phyloP scores from a whole-genome alignment of 345 rosid species.

The Excoecaria cochinchinensis region DNA sequence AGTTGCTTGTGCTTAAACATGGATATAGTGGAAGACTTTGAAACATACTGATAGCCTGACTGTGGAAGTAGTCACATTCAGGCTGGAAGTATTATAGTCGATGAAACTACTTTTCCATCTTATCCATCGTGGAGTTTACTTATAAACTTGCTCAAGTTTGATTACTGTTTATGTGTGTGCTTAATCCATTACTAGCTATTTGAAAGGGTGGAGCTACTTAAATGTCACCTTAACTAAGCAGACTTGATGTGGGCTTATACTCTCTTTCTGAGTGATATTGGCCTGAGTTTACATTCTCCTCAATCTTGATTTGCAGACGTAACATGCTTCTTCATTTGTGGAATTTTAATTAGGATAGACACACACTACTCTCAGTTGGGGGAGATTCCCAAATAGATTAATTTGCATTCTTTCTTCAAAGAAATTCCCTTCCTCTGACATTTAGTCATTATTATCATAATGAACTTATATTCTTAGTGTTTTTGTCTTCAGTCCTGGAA shows the following conservation, averaged over 20 bases:
- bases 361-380: background rate
- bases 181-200: background rate
- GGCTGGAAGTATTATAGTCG: background rate
- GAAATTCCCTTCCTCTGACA: too few relatives aligned
- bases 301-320: background rate
- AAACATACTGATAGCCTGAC: background rate
- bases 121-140: background rate
- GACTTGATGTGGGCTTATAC: background rate
- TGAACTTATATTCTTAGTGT: too few relatives aligned
- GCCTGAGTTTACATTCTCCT: background rate
- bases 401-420: too few relatives aligned
- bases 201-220: constrained; percentile 5
- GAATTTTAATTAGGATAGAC: background rate
- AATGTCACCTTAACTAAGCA: constrained; percentile 1
- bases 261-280: background rate
- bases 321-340: background rate
- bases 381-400: background rate
- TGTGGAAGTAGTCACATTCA: background rate
- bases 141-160: background rate
- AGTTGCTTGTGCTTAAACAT: background rate
- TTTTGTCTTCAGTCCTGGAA: too few relatives aligned
- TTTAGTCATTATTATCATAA: too few relatives aligned
- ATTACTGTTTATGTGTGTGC: background rate
- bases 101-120: background rate
- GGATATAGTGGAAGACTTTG: background rate